A percentile compares a stretch with the other conserved stretches of the same genome.
Evolutionary conservation across 345 rosid genomes (phyloP).

Genomic region (Physaria fendleri): DNA sequence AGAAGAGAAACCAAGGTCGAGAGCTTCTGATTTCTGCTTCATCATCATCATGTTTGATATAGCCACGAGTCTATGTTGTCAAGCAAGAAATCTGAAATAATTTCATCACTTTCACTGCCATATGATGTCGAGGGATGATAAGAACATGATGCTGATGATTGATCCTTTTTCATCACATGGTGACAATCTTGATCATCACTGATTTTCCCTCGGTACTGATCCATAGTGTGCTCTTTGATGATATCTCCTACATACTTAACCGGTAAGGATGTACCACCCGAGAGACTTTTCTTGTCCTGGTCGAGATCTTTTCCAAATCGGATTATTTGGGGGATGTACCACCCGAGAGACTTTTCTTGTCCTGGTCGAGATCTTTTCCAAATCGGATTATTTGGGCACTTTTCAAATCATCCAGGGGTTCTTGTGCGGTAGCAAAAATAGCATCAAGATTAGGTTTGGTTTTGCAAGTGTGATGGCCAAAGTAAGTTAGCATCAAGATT

Average conservation of each 20-base stretch:
- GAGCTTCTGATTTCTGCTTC: too few species aligned
- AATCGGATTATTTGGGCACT: constrained; percentile 18
- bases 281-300: neutral
- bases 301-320: constrained; percentile 7
- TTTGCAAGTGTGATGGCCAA: too few species aligned
- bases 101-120: constrained; percentile 4
- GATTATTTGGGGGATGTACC: constrained; percentile 3
- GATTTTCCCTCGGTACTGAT: neutral
- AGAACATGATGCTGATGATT: constrained; percentile 15
- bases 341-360: neutral
- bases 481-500: neutral
- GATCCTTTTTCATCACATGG: constrained; percentile 3
- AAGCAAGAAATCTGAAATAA: neutral
- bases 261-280: neutral
- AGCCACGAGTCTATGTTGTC: constrained; percentile 10
- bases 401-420: constrained; percentile 7
- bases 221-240: neutral
- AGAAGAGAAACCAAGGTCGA: too few species aligned
- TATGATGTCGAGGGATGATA: constrained; percentile 3
- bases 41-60: too few species aligned
- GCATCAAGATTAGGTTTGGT: constrained; percentile 2
- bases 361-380: neutral
- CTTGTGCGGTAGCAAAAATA: neutral
- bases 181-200: constrained; percentile 11
- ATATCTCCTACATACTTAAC: neutral